Evolutionary conservation across 2,329 filamentous ascomycete genomes (phyloP), one percentile per base, ranked within the genome.

Genomic region (Fusarium stilboides): DNA sequence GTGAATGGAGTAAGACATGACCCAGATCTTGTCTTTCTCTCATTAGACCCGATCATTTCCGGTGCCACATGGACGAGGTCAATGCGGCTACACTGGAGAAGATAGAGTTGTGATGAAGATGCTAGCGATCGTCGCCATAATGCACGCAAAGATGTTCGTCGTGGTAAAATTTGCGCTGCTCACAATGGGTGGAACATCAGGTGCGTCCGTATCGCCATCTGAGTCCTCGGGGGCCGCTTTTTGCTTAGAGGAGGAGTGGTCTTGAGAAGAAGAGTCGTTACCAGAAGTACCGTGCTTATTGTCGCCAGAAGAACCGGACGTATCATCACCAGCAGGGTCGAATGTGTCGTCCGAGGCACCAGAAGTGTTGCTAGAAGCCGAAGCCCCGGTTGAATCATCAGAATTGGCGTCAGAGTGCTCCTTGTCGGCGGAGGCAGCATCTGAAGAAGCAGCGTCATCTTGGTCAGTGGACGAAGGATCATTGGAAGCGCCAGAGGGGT

Each of bases 401-500:
- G 22, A 12, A 37, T n/a, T 15, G 2, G 24, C 24, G n/a, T 13
- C 2, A 10, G 33, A n/a, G n/a, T 8, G 10, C 0, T 28, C n/a
- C 2, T 13, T n/a, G 15, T n/a, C 33, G 0, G 24, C 1, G 5
- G n/a, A 8, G 14, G 8, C 15, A 1, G n/a, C 4, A 3, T 39
- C 43, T 31, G 43, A 49, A 5, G 52, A 28, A 14, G 10, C 7
- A 36, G 34, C 8, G 2, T 9, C 34, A 15, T 36, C 14, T 17
- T 7, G 34, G 17, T 15, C 8, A 36, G 34, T 17, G 8, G 34
- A 8, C 34, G 14, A 36, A 8, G 34, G 17, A 8, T 36, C 14
- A 17, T 36, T 17, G 14, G 34, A 17, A 3, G 34, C 34, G 14
- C 15, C 8, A 17, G 34, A 15, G 6, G 17, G 8, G 8, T 55